Conservation (phyloP, 2,329 filamentous ascomycete species). For the Fusarium dlaminii region DNA sequence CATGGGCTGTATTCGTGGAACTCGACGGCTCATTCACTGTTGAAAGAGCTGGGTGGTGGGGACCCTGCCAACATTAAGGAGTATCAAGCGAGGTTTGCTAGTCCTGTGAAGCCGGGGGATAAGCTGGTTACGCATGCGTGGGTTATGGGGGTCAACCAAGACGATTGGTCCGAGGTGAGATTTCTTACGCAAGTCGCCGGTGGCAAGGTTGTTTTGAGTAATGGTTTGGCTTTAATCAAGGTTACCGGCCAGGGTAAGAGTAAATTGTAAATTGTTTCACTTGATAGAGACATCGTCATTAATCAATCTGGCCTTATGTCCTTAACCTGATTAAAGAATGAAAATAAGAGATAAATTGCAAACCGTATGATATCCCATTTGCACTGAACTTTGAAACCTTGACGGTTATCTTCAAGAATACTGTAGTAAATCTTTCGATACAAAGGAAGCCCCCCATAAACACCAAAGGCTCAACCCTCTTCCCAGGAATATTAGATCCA, state of each 20-base stretch:
- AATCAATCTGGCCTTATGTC: accelerated
- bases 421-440: accelerated
- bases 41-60: constrained; percentile 52
- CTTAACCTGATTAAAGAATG: accelerated
- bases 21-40: constrained; percentile 54
- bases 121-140: constrained; percentile 55
- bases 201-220: constrained; percentile 6
- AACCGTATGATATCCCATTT: accelerated
- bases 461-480: not conserved
- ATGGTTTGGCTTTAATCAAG: constrained; percentile 8
- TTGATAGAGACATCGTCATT: not conserved
- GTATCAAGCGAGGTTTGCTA: constrained; percentile 57
- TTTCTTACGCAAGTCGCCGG: not conserved
- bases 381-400: accelerated
- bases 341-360: accelerated
- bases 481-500: not conserved
- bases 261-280: not conserved
- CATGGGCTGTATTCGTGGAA: constrained; percentile 60
- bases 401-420: accelerated
- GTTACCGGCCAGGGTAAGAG: not conserved
- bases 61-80: constrained; percentile 53
- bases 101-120: constrained; percentile 58
- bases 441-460: accelerated
- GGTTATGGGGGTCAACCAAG: constrained; percentile 41
- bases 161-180: constrained; percentile 1